Percentiles rank a stretch among this genome's conserved stretches.
Evolutionary conservation across 768 basidiomycete species (phyloP).

Genomic region (Lactarius indigo): DNA sequence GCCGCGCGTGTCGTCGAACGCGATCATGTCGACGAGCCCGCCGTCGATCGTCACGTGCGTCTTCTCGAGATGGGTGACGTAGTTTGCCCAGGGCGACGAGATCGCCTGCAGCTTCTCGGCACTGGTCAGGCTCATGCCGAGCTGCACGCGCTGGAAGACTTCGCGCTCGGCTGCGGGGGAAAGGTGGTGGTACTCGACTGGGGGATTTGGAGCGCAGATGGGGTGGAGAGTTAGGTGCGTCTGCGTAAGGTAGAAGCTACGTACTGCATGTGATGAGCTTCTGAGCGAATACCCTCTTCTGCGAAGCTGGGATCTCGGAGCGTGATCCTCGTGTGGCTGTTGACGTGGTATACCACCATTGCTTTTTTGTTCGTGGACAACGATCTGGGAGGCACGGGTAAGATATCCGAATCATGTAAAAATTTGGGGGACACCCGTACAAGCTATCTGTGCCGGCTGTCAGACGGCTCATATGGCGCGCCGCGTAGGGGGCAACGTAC

Average conservation of each 20-base stretch:
- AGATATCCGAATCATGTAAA: not conserved
- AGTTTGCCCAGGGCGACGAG: constrained; percentile 63
- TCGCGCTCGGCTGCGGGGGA: constrained; percentile 62
- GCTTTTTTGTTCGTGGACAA: constrained; percentile 53
- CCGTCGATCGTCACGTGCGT: constrained; percentile 54
- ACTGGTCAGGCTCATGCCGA: constrained; percentile 68
- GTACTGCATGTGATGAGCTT: constrained; percentile 65
- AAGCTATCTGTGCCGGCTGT: constrained; percentile 43
- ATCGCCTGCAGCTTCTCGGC: constrained; percentile 82
- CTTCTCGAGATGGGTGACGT: constrained; percentile 57
- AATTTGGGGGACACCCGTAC: constrained; percentile 36
- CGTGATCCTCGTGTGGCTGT: constrained; percentile 42
- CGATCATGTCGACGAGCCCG: constrained; percentile 53
- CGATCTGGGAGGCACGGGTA: constrained; percentile 41
- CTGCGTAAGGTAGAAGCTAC: not conserved
- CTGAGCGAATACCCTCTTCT: constrained; percentile 46
- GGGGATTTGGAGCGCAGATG: not conserved
- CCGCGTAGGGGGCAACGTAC: constrained; percentile 34
- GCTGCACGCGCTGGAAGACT: constrained; percentile 77
- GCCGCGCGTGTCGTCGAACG: constrained; percentile 64
- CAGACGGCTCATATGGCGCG: not conserved
- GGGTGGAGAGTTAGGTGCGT: not conserved
- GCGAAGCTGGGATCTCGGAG: constrained; percentile 49
- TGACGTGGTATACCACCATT: constrained; percentile 58
- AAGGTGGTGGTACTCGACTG: constrained; percentile 68